Evolutionary conservation across 352 stramenopile species (phyloP), one percentile per base, ranked within the genome.

Genomic region (Globisporangium paroecandrum): DNA sequence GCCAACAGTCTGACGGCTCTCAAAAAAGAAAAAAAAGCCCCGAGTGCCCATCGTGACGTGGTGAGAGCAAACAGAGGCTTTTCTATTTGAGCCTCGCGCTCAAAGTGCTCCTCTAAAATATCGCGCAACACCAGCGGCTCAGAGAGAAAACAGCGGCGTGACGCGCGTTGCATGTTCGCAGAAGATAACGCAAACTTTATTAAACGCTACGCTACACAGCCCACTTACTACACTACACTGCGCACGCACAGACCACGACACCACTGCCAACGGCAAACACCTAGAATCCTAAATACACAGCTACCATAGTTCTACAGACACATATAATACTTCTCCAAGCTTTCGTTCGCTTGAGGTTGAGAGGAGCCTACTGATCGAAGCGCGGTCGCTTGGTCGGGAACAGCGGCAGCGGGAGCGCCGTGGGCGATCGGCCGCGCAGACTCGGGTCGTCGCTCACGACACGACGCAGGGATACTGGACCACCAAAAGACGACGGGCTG

Each of bases 391-490:
- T 73, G 24, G 64, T 18, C 4, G 47, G 38, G 1, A 43, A 27
- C 6, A 64, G 24, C 5, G 38, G 60, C 2, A 62, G 4, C 4
- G 46, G 27, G n/a, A 53, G 36, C 34, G 51, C n/a, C 51, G 66
- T 36, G 7, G 18, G 32, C 51, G 57, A 58, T 60, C 56, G 41
- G 4, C 51, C 7, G 12, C 36, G 25, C 41, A 54, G 38, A 18
- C n/a, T 71, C n/a, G 66, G 68, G 27, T 66, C 66, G 24, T 73
- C 62, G 46, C 70, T 76, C 22, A 70, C 70, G 29, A 68, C 66
- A 22, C 70, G 70, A 18, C 70, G 59, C 57, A 76, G 51, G 0
- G 60, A 13, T 36, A 61, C 38, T 5, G 62, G 46, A 8, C n/a
- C 57, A 10, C n/a, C 57, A 22, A 34, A 60, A 13, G 46, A 46